phyloP scores from a whole-genome alignment of 371 early-diverging fungal species.

The Umbelopsis sp. region DNA sequence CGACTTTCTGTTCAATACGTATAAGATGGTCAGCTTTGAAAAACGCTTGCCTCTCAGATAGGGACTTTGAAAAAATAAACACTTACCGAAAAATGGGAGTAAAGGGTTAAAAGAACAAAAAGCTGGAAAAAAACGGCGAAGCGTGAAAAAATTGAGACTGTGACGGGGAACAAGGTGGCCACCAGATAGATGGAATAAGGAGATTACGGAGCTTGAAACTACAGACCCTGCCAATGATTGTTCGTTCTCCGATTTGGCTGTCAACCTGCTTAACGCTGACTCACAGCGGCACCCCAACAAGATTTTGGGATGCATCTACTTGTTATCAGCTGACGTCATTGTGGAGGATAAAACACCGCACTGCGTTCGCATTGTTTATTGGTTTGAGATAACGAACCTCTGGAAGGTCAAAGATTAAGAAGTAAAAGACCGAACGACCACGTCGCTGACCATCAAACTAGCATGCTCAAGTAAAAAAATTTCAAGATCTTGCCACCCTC shows the following conservation, averaged over 20 bases:
- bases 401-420: background rate
- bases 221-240: background rate
- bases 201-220: background rate
- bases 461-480: constrained; percentile 61
- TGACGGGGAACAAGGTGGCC: background rate
- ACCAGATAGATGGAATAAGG: background rate
- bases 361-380: too few species aligned
- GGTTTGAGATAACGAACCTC: too few species aligned
- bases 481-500: constrained; percentile 73
- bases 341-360: too few species aligned
- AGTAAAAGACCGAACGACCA: constrained; percentile 29
- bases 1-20: background rate
- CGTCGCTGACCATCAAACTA: constrained; percentile 43
- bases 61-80: background rate
- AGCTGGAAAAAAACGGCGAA: constrained; percentile 10
- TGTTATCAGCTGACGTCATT: too few species aligned
- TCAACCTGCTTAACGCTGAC: background rate
- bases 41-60: too few species aligned
- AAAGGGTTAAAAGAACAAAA: constrained; percentile 1
- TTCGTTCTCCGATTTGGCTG: background rate
- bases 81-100: constrained; percentile 23
- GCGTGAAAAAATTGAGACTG: background rate
- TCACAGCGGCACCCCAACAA: background rate
- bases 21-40: background rate
- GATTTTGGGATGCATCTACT: too few species aligned